Conservation (phyloP, 2,329 filamentous ascomycete species). For the Botrytis sinoallii region DNA sequence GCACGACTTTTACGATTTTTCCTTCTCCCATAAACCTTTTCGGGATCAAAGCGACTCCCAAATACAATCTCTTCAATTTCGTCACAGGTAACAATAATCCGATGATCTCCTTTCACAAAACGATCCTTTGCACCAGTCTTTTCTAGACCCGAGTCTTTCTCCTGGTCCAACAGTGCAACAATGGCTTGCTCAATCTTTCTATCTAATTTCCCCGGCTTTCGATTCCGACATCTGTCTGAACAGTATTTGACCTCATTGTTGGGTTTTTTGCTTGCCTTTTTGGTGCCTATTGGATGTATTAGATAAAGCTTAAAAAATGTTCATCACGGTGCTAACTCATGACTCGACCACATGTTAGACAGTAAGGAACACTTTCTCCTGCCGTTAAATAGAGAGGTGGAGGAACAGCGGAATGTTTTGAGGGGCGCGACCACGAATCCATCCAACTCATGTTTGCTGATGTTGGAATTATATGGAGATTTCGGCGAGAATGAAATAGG, state of each 20-base stretch:
- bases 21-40: slow-evolving; percentile 44
- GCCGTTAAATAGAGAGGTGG: slow-evolving; percentile 18
- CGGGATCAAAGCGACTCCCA: slow-evolving; percentile 44
- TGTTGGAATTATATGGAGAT: neutral
- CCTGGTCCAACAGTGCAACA: slow-evolving; percentile 38
- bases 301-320: neutral
- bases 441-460: slow-evolving; percentile 19
- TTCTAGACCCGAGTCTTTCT: slow-evolving; percentile 36
- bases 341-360: slow-evolving; percentile 17
- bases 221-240: slow-evolving; percentile 51
- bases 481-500: neutral
- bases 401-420: slow-evolving; percentile 14
- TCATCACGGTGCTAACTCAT: slow-evolving; percentile 7
- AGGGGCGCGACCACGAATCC: slow-evolving; percentile 17
- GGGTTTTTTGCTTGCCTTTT: slow-evolving; percentile 13
- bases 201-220: slow-evolving; percentile 50
- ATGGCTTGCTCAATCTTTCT: slow-evolving; percentile 52
- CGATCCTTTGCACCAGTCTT: slow-evolving; percentile 37
- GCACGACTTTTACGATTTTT: slow-evolving; percentile 45
- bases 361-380: slow-evolving; percentile 15
- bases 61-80: slow-evolving; percentile 52
- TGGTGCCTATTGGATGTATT: slow-evolving; percentile 8
- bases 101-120: slow-evolving; percentile 48
- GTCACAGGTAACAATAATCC: slow-evolving; percentile 49
- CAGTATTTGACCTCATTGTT: slow-evolving; percentile 49